phyloP scores from a whole-genome alignment of 208 protist species.

The Trypanosomatidae sp. region DNA sequence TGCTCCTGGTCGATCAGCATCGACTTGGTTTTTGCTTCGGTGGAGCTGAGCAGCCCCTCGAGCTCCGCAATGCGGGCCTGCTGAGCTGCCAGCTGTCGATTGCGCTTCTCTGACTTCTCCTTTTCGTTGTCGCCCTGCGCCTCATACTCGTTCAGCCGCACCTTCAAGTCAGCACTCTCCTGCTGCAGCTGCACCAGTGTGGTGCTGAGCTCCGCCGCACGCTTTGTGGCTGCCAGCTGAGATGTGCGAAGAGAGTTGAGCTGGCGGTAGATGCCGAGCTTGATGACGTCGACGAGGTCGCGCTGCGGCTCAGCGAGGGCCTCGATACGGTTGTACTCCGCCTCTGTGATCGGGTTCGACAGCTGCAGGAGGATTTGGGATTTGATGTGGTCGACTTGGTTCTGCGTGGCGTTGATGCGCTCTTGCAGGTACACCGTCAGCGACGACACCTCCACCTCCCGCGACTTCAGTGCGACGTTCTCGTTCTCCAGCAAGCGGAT shows the following conservation, averaged over 20 bases:
- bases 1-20: constrained; percentile 85
- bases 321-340: constrained; percentile 74
- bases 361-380: constrained; percentile 69
- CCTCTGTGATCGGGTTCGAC: constrained; percentile 68
- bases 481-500: constrained; percentile 62
- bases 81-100: too few species aligned
- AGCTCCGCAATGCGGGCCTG: constrained; percentile 57
- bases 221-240: constrained; percentile 46
- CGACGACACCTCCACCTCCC: constrained; percentile 80
- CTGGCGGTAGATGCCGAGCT: constrained; percentile 83
- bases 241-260: constrained; percentile 59
- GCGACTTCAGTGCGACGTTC: constrained; percentile 64
- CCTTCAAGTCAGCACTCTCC: constrained; percentile 67
- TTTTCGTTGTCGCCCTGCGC: constrained; percentile 41
- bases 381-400: constrained; percentile 85
- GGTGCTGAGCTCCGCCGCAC: constrained; percentile 61
- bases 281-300: constrained; percentile 80
- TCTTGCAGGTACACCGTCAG: constrained; percentile 77
- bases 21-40: too few species aligned
- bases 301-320: constrained; percentile 60
- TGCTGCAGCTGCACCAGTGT: constrained; percentile 37
- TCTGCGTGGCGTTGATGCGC: constrained; percentile 77
- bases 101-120: too few species aligned
- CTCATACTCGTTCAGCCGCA: constrained; percentile 55
- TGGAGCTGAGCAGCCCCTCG: too few species aligned